A percentile compares a stretch with the other conserved stretches of the same genome.
Evolutionary conservation across 768 basidiomycete species (phyloP).

Genomic region (Mycena capillaripes): DNA sequence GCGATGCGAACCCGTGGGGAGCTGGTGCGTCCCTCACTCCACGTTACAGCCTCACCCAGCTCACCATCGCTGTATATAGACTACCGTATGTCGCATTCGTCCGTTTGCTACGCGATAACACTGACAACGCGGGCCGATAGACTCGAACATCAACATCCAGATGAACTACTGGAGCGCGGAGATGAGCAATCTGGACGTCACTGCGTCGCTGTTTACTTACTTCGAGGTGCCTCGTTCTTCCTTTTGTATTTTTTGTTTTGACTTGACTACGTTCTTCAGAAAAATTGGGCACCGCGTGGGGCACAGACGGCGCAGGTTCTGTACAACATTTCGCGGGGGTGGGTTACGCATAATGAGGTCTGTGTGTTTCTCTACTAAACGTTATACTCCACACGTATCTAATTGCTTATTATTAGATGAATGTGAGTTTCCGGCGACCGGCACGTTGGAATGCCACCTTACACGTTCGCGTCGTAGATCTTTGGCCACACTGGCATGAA

Average conservation of each 20-base stretch:
- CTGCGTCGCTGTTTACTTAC: conserved; percentile 73
- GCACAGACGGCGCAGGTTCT: conserved; percentile 65
- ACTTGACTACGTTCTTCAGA: conserved; percentile 53
- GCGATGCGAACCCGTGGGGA: conserved; percentile 68
- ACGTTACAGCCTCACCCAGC: neutral
- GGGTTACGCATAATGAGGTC: conserved; percentile 87
- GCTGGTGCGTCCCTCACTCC: conserved; percentile 62
- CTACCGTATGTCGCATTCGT: conserved; percentile 46
- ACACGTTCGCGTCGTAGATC: conserved; percentile 56
- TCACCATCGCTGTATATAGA: conserved; percentile 34
- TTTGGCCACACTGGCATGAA: conserved; percentile 90
- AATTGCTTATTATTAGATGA: no score
- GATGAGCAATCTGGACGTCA: conserved; percentile 72
- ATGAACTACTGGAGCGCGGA: conserved; percentile 90
- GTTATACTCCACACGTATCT: no score
- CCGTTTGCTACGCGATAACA: neutral
- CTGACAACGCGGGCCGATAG: conserved; percentile 46
- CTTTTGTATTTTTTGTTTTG: neutral
- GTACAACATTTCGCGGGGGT: conserved; percentile 82
- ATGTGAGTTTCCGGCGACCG: no score
- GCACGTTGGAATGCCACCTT: no score
- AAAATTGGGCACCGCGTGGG: conserved; percentile 84
- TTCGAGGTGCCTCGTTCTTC: conserved; percentile 62
- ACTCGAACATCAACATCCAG: conserved; percentile 85
- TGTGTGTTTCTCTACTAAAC: no score